A percentile compares a stretch with the other conserved stretches of the same genome.
Conservation (phyloP, 306 rosid genomes). For the Quercus engelmannii region DNA sequence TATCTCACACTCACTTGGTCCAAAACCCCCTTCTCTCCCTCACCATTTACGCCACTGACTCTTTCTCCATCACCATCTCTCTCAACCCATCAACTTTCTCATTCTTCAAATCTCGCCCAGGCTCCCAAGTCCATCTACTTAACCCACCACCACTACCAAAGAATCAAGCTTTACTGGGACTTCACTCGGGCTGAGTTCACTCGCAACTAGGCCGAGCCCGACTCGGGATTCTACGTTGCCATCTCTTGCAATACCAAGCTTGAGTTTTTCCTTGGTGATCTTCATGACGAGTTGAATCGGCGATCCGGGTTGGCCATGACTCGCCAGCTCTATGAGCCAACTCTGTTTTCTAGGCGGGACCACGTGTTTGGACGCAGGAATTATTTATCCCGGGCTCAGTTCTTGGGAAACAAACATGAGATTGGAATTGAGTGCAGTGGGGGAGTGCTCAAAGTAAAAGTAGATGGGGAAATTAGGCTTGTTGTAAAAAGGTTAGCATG, state of each 20-base stretch:
- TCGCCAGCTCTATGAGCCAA: conserved; percentile 19
- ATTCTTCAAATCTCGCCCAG: conserved; percentile 42
- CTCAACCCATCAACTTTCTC: conserved; percentile 63
- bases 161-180: conserved; percentile 68
- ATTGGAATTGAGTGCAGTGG: conserved; percentile 60
- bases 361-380: conserved; percentile 49
- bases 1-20: conserved; percentile 75
- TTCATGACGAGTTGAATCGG: conserved; percentile 28
- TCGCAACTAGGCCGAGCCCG: conserved; percentile 58
- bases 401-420: conserved; percentile 63
- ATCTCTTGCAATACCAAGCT: conserved; percentile 38
- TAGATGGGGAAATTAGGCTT: conserved; percentile 52
- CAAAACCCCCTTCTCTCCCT: conserved; percentile 44
- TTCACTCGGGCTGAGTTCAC: conserved; percentile 46
- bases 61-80: conserved; percentile 57
- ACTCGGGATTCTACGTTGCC: conserved; percentile 63
- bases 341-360: conserved; percentile 59
- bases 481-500: conserved; percentile 66
- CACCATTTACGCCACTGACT: conserved; percentile 1
- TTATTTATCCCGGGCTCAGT: conserved; percentile 51
- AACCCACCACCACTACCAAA: conserved; percentile 28
- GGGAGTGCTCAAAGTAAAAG: conserved; percentile 52
- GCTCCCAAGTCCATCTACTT: conserved; percentile 55
- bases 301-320: conserved; percentile 19
- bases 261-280: conserved; percentile 67